Evolutionary conservation across 441 rosid genomes (phyloP).

Genomic region (Flueggea neowawraea): DNA sequence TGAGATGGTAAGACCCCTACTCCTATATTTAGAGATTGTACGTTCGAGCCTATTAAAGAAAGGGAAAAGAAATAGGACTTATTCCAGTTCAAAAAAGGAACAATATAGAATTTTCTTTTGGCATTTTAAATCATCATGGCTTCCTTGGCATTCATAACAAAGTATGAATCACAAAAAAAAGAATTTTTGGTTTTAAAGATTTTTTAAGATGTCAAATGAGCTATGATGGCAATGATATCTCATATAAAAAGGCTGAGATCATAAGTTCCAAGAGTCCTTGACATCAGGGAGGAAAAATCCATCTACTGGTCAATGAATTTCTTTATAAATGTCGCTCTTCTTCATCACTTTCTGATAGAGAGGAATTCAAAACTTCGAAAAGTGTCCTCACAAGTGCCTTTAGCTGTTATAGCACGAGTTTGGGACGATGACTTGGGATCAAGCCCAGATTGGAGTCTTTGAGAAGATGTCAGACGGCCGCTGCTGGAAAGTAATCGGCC

Average conservation of each 20-base stretch:
- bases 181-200: background rate
- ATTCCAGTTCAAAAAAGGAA: too few species aligned
- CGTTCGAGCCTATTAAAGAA: too few species aligned
- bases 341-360: constrained; percentile 56
- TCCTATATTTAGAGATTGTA: too few species aligned
- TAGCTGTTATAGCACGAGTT: constrained; percentile 47
- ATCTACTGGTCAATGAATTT: background rate
- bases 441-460: constrained; percentile 56
- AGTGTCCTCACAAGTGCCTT: constrained; percentile 55
- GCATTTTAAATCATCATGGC: too few species aligned
- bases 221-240: background rate
- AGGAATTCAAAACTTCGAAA: constrained; percentile 87
- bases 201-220: background rate
- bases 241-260: background rate
- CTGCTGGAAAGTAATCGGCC: constrained; percentile 55
- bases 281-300: background rate
- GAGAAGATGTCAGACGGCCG: constrained; percentile 60
- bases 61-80: too few species aligned
- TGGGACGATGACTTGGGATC: constrained; percentile 53
- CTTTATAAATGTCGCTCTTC: background rate
- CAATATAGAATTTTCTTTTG: background rate
- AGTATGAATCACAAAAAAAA: too few species aligned
- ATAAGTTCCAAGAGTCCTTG: background rate
- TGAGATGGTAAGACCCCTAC: too few species aligned
- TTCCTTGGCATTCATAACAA: background rate